Evolutionary conservation across 2,329 filamentous ascomycete genomes (phyloP).

Genomic region (Xylaria sp.): DNA sequence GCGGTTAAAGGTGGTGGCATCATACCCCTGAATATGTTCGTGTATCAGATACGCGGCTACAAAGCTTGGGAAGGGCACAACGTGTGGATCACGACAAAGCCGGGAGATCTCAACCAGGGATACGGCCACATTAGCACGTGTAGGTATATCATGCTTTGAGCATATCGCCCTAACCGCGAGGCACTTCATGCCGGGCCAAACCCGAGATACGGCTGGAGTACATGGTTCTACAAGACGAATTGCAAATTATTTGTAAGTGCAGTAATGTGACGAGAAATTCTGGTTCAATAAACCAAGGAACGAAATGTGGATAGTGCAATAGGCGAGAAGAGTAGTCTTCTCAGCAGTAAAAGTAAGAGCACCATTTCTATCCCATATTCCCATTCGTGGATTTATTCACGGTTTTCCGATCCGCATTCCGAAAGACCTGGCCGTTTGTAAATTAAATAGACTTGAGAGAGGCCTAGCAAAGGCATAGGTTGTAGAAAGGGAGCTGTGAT

Average conservation of each 20-base stretch:
- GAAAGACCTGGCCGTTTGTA: neutral
- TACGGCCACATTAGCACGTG: conserved; percentile 3
- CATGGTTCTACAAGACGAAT: neutral
- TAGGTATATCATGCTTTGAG: neutral
- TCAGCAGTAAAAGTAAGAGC: neutral
- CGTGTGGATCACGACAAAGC: conserved; percentile 8
- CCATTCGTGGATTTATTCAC: conserved; percentile 2
- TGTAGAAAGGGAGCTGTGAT: neutral
- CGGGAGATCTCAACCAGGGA: conserved; percentile 15
- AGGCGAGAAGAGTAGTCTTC: conserved; percentile 2
- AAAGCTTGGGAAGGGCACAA: conserved; percentile 14
- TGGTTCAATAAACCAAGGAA: neutral
- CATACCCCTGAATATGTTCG: conserved; percentile 30
- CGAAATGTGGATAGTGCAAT: neutral
- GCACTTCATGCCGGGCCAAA: conserved; percentile 2
- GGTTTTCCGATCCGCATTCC: conserved; percentile 13
- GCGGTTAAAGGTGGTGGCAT: conserved; percentile 24
- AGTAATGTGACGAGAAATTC: neutral
- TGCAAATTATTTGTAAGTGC: conserved; percentile 11
- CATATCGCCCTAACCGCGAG: neutral
- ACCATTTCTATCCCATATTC: neutral
- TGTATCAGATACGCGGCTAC: conserved; percentile 23
- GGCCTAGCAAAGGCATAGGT: neutral
- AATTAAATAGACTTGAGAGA: neutral
- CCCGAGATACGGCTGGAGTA: neutral